phyloP scores from a whole-genome alignment of 176 grass and related monocot genomes.

The Metroxylon sagu region DNA sequence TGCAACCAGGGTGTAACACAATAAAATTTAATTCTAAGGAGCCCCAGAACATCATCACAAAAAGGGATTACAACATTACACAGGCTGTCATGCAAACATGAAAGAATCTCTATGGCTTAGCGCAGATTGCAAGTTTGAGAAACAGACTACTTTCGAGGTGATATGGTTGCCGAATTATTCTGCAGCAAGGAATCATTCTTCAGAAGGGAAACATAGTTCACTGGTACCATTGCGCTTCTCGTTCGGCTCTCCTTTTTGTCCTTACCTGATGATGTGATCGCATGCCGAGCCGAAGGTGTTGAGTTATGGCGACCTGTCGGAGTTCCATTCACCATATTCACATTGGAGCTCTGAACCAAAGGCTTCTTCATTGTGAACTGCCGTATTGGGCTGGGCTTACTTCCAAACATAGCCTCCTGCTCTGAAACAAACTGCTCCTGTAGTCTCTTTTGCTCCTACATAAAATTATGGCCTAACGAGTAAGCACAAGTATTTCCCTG shows the following conservation, averaged over 20 bases:
- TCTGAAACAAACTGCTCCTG: constrained; percentile 71
- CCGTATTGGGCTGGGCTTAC: constrained; percentile 65
- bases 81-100: no score
- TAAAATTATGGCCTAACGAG: neutral
- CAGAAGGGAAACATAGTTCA: constrained; percentile 67
- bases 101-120: no score
- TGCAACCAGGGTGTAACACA: no score
- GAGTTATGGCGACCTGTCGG: constrained; percentile 30
- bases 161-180: constrained; percentile 24
- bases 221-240: constrained; percentile 21
- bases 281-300: constrained; percentile 45
- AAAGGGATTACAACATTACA: no score
- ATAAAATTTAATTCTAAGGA: no score
- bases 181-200: constrained; percentile 29
- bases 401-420: constrained; percentile 47
- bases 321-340: constrained; percentile 50
- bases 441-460: constrained; percentile 74
- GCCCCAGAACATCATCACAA: no score
- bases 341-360: constrained; percentile 71
- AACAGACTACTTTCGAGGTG: constrained; percentile 19
- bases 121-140: no score
- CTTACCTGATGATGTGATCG: constrained; percentile 43
- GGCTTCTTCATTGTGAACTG: constrained; percentile 54
- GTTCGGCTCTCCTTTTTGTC: constrained; percentile 36
- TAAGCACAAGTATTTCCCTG: no score